Percentiles rank a stretch among this genome's conserved stretches.
These are phyloP conservation scores for Phytophthora idaei DNA, from an alignment of 352 stramenopile genomes.

Conservation along the genomic window DNA sequence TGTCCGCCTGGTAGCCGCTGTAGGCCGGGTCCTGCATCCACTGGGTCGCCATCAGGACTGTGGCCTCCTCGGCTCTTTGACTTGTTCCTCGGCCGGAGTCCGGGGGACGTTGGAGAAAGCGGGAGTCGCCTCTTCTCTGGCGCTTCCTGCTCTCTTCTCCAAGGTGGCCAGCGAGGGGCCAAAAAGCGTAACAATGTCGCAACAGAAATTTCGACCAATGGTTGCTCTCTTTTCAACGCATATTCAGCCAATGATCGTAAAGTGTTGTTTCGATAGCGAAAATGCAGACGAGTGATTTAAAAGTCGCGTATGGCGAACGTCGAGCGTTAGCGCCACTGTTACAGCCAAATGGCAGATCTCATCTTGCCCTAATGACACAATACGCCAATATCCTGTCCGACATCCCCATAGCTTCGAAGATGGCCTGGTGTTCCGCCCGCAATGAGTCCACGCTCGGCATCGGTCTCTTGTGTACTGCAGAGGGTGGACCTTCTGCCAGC, in stretches of 20 bases:
- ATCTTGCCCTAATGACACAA: not conserved
- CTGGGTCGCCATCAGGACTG: constrained; percentile 24
- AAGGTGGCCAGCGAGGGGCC: constrained; percentile 18
- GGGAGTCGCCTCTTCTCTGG: constrained; percentile 25
- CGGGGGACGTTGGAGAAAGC: constrained; percentile 15
- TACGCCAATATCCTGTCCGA: not conserved
- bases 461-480: not conserved
- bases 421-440: constrained; percentile 20
- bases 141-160: constrained; percentile 33
- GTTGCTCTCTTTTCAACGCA: too few relatives aligned
- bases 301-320: constrained; percentile 11
- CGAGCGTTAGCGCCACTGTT: constrained; percentile 3
- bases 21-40: constrained; percentile 29
- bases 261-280: constrained; percentile 12
- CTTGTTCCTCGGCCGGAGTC: not conserved
- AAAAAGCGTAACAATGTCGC: constrained; percentile 15
- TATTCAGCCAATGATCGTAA: constrained; percentile 17
- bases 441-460: constrained; percentile 9
- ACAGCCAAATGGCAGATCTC: not conserved
- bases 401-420: constrained; percentile 26
- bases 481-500: constrained; percentile 40
- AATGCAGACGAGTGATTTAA: constrained; percentile 4
- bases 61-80: constrained; percentile 6
- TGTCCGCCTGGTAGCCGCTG: constrained; percentile 10
- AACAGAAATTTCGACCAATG: constrained; percentile 23